phyloP scores from a whole-genome alignment of 805 yeast genomes.

The Hanseniaspora vineae region DNA sequence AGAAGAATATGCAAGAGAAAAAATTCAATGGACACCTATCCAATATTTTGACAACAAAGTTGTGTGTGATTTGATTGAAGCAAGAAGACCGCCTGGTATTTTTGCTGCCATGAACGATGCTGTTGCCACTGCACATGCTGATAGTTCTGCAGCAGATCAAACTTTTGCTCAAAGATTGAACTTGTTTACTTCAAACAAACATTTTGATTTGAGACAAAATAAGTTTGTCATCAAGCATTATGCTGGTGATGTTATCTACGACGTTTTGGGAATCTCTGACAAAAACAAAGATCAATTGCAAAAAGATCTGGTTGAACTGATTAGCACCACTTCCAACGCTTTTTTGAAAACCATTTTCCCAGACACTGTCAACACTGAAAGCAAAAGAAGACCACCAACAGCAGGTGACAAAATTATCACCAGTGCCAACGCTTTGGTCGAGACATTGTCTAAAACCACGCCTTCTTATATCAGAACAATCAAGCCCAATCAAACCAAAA shows the following conservation, averaged over 20 bases:
- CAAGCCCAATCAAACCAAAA: slow-evolving; percentile 88
- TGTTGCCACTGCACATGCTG: slow-evolving; percentile 97
- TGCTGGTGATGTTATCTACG: slow-evolving; percentile 97
- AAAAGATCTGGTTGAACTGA: slow-evolving; percentile 71
- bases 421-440: slow-evolving; percentile 83
- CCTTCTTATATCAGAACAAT: slow-evolving; percentile 97
- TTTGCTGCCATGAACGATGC: slow-evolving; percentile 96
- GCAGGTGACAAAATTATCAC: slow-evolving; percentile 90
- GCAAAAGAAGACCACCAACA: slow-evolving; percentile 81
- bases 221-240: slow-evolving; percentile 90
- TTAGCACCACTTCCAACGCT: slow-evolving; percentile 55
- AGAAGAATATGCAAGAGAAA: slow-evolving; percentile 91
- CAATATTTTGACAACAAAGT: slow-evolving; percentile 91
- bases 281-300: slow-evolving; percentile 91
- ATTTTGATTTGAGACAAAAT: slow-evolving; percentile 77
- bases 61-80: slow-evolving; percentile 93
- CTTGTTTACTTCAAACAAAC: slow-evolving; percentile 68
- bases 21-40: slow-evolving; percentile 95
- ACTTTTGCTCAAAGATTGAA: slow-evolving; percentile 86
- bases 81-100: slow-evolving; percentile 87
- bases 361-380: slow-evolving; percentile 47
- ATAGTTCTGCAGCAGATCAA: slow-evolving; percentile 91
- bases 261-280: slow-evolving; percentile 82
- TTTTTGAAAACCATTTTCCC: slow-evolving; percentile 56
- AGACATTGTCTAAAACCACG: slow-evolving; percentile 76